Conservation (phyloP, 2,329 filamentous ascomycete species). For the Purpureocillium takamizusanense region DNA sequence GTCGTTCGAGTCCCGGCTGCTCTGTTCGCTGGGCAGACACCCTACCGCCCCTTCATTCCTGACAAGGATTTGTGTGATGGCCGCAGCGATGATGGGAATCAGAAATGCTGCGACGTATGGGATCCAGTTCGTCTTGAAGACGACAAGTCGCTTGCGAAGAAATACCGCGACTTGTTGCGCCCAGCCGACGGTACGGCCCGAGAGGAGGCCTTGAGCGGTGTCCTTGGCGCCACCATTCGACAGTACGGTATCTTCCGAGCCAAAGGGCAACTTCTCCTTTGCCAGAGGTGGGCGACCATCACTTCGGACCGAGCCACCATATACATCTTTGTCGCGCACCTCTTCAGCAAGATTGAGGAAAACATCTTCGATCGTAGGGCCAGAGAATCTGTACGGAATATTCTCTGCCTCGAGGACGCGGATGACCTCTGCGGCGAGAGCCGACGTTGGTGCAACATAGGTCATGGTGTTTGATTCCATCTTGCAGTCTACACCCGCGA, state of each 20-base stretch:
- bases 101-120: conserved; percentile 65
- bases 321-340: conserved; percentile 16
- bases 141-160: conserved; percentile 54
- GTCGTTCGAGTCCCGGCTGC: conserved; percentile 5
- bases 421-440: conserved; percentile 60
- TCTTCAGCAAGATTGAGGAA: conserved; percentile 56
- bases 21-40: conserved; percentile 27
- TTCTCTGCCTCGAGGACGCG: conserved; percentile 52
- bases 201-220: conserved; percentile 23
- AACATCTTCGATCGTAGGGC: conserved; percentile 64
- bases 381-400: conserved; percentile 57
- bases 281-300: neutral
- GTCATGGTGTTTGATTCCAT: conserved; percentile 57
- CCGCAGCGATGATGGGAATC: conserved; percentile 66
- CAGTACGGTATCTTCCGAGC: neutral
- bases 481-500: conserved; percentile 45
- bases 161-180: conserved; percentile 51
- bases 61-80: conserved; percentile 65
- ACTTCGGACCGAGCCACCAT: neutral
- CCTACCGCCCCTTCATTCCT: conserved; percentile 38
- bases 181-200: conserved; percentile 50
- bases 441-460: conserved; percentile 59
- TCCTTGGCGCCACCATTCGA: neutral
- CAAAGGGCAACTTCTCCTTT: conserved; percentile 3
- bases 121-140: conserved; percentile 47